A percentile compares a stretch with the other conserved stretches of the same genome.
These are phyloP conservation scores for Leccinum variabile DNA, from an alignment of 1,284 basidiomycete species.

Conservation along the genomic window DNA sequence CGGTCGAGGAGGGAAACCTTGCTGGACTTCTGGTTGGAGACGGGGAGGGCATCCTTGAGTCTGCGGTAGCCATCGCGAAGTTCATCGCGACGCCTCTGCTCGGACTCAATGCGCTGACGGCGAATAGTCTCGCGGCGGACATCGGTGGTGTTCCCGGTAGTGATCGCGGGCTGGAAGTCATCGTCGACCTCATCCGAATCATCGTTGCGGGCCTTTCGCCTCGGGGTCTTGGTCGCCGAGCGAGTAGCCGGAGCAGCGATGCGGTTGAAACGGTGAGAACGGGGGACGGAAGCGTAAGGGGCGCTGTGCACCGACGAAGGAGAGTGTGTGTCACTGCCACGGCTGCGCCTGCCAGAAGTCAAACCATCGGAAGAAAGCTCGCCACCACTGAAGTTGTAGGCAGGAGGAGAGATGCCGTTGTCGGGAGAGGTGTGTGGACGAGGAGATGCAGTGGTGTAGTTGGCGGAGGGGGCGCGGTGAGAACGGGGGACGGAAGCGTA, in stretches of 20 bases:
- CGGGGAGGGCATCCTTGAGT: constrained; percentile 81
- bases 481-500: constrained; percentile 42
- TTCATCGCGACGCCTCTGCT: constrained; percentile 84
- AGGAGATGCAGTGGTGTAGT: constrained; percentile 54
- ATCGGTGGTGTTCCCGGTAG: constrained; percentile 46
- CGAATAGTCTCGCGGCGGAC: constrained; percentile 80
- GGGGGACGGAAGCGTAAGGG: constrained; percentile 60
- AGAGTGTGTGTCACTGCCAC: constrained; percentile 63
- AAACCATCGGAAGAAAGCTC: constrained; percentile 70
- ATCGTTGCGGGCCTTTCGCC: constrained; percentile 56
- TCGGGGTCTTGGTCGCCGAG: constrained; percentile 47
- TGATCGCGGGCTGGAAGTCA: constrained; percentile 56
- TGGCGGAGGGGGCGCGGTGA: constrained; percentile 25
- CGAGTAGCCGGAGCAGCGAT: constrained; percentile 55
- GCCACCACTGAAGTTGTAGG: constrained; percentile 64
- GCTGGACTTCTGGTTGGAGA: constrained; percentile 85
- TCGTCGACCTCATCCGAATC: constrained; percentile 64
- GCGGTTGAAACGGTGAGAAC: constrained; percentile 74
- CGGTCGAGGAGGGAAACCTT: constrained; percentile 85
- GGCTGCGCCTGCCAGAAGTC: constrained; percentile 62
- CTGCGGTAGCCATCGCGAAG: constrained; percentile 83
- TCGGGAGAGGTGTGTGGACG: constrained; percentile 70
- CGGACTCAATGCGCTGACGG: constrained; percentile 83
- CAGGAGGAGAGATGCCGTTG: constrained; percentile 65
- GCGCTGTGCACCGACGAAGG: constrained; percentile 50